Percentiles rank a stretch among this genome's conserved stretches.
These are phyloP conservation scores for Colletotrichum salicis DNA, from an alignment of 2,329 filamentous ascomycete species.

Conservation along the genomic window DNA sequence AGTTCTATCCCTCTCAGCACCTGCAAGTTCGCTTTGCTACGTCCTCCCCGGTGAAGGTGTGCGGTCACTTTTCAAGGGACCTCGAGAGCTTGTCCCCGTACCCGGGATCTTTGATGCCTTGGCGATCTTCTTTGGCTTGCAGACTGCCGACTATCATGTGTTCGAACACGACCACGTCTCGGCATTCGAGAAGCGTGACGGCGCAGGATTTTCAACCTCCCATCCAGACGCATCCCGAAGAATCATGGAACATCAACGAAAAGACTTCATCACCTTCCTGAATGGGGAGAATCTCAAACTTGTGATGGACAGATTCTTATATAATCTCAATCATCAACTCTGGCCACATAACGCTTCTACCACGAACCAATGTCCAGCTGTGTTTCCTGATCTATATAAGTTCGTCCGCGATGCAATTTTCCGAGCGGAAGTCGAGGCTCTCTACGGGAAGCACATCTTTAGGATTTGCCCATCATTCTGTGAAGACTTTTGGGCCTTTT, in stretches of 20 bases:
- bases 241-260: conserved; percentile 30
- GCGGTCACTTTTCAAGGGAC: conserved; percentile 3
- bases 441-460: conserved; percentile 21
- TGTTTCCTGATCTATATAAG: conserved; percentile 12
- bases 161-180: conserved; percentile 24
- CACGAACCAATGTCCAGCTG: background rate
- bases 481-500: conserved; percentile 27
- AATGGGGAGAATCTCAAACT: conserved; percentile 13
- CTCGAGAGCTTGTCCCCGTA: conserved; percentile 4
- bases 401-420: conserved; percentile 13
- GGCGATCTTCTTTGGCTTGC: conserved; percentile 23
- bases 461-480: conserved; percentile 14
- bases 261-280: conserved; percentile 17
- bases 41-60: conserved; percentile 26
- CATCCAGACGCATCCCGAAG: conserved; percentile 16
- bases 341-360: background rate
- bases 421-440: conserved; percentile 19
- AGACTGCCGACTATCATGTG: background rate
- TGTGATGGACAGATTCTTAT: conserved; percentile 12
- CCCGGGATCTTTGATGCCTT: conserved; percentile 21
- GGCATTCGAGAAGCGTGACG: conserved; percentile 1
- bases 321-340: background rate
- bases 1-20: background rate
- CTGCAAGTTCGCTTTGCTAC: background rate
- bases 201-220: background rate